Evolutionary conservation across 495 filamentous ascomycete genomes (phyloP).

Genomic region (Astrothelium subdiscretum): DNA sequence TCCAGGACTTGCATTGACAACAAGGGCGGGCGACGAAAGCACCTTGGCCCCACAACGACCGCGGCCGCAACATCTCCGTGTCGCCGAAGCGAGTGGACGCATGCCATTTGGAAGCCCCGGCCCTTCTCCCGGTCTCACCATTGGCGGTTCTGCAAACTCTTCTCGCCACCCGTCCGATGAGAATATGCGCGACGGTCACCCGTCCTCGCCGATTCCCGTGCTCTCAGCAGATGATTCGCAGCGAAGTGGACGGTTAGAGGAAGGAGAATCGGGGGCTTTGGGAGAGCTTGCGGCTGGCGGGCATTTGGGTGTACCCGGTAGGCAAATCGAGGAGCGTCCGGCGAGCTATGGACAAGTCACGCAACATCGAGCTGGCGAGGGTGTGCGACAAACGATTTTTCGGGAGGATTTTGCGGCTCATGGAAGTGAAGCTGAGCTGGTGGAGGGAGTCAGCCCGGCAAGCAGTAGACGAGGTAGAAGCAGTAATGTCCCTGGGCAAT

Average conservation of each 20-base stretch:
- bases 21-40: background rate
- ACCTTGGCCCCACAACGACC: background rate
- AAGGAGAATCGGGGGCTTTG: conserved; percentile 20
- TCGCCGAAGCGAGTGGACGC: background rate
- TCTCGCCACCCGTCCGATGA: background rate
- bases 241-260: conserved; percentile 13
- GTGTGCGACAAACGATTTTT: conserved; percentile 31
- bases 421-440: conserved; percentile 22
- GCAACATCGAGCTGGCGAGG: conserved; percentile 49
- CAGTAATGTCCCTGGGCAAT: background rate
- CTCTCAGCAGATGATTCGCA: conserved; percentile 15
- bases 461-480: background rate
- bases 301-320: conserved; percentile 26
- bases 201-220: background rate
- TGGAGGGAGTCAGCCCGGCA: conserved; percentile 9
- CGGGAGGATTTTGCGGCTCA: conserved; percentile 10
- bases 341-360: conserved; percentile 64
- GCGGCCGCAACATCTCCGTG: background rate
- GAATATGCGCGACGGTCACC: background rate
- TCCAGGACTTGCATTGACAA: background rate
- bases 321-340: conserved; percentile 37
- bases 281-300: background rate
- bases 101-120: background rate
- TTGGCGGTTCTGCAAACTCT: background rate
- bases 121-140: background rate